Percentiles rank a stretch among this genome's conserved stretches.
Evolutionary conservation across 2,329 filamentous ascomycete genomes (phyloP).

Genomic region (Fusarium sp.): DNA sequence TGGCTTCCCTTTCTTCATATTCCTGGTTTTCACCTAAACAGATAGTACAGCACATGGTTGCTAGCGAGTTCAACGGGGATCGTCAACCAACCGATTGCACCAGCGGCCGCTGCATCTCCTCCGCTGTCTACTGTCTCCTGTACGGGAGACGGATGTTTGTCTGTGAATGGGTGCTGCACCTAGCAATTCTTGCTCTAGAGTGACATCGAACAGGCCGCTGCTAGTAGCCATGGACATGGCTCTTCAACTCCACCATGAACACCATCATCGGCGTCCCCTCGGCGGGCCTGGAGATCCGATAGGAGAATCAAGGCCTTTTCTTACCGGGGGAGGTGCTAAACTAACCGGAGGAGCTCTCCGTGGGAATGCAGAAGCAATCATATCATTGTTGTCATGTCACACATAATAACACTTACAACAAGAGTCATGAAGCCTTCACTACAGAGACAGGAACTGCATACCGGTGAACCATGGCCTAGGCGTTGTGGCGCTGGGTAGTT

Average conservation of each 20-base stretch:
- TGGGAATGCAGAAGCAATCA: not conserved
- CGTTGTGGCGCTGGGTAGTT: slow-evolving; percentile 30
- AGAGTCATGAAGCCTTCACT: slow-evolving; percentile 32
- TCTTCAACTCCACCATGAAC: slow-evolving; percentile 37
- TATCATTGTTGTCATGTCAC: slow-evolving; percentile 15
- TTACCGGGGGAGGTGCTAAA: not conserved
- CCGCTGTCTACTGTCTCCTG: slow-evolving; percentile 7
- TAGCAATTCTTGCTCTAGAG: slow-evolving; percentile 30
- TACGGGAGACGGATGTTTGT: slow-evolving; percentile 20
- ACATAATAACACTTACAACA: slow-evolving; percentile 27
- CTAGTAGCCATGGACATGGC: slow-evolving; percentile 8
- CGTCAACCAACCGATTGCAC: slow-evolving; percentile 28
- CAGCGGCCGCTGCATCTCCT: slow-evolving; percentile 35
- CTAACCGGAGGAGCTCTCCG: slow-evolving; percentile 9
- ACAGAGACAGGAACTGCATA: slow-evolving; percentile 31
- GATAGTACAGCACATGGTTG: slow-evolving; percentile 34
- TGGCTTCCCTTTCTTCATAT: slow-evolving; percentile 26
- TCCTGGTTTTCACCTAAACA: slow-evolving; percentile 23
- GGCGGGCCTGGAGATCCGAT: slow-evolving; percentile 20
- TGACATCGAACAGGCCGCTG: slow-evolving; percentile 35
- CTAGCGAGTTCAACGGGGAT: slow-evolving; percentile 22
- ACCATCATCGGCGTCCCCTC: slow-evolving; percentile 37
- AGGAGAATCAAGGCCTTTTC: not conserved
- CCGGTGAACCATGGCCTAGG: slow-evolving; percentile 30
- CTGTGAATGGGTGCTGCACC: slow-evolving; percentile 24